Evolutionary conservation across 768 basidiomycete species (phyloP), one percentile per base, ranked within the genome.

Genomic region (Candolleomyces eurysporus): DNA sequence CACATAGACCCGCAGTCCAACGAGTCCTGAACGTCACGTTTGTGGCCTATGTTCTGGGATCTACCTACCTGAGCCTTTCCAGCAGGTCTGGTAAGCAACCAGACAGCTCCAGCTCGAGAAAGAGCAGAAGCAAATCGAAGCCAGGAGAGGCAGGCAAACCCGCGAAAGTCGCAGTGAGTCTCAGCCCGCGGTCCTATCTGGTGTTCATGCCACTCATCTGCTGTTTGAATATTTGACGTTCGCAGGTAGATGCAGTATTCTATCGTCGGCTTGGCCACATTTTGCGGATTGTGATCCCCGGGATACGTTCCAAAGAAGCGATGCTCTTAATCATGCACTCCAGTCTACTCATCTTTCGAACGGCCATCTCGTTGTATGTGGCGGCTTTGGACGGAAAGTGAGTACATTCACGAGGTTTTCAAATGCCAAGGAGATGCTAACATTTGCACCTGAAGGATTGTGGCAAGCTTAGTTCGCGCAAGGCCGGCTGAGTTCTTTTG

Each of bases 381-480:
- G 96, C 96, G 6, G 86, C 91, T 21, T 81, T 98, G 52, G 96
- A 98, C 69, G 96, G 96, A 73, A 89, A 85, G 91, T 92, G 87
- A 30, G 79, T 16, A 42, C 42, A 19, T 49, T 30, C 45, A 19
- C 46, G 11, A 50, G 32, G n/a, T 5, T 51, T 40, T 58, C 54
- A 40, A 58, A 16, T 19, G 26, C 32, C 16, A 39, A 19, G 13
- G 19, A 0, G 48, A 16, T 42, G 19, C 50, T 39, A 31, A 36
- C 36, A 65, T 48, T 66, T 48, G 22, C 16, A 10, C 52, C 45
- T 55, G 39, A 64, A 96, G 94, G 71, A 98, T 98, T 65, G 96
- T 98, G 5, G 93, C 96, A 4, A 94, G 92, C 51, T 84, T 99
- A 10, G 96, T 99, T 36, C 88, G 94, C 59, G 93, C 91, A 7